Evolutionary conservation across 441 rosid species (phyloP).

Genomic region (Pelargonium cotyledonis): DNA sequence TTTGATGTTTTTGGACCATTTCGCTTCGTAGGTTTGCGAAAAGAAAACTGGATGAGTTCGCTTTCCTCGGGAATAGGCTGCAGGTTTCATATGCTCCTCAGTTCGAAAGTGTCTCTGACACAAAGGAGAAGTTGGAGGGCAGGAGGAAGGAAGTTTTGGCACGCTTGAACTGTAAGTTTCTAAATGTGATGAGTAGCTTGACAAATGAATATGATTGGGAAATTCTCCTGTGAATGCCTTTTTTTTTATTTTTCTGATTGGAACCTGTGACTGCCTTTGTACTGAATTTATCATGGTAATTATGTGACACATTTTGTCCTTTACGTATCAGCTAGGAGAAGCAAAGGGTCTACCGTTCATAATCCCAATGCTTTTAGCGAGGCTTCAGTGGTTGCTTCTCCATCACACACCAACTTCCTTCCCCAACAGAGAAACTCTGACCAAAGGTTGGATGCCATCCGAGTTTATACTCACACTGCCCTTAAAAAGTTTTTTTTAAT

Average conservation of each 20-base stretch:
- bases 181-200: not conserved
- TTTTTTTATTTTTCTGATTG: no score
- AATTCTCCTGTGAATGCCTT: no score
- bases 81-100: constrained; percentile 75
- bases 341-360: constrained; percentile 27
- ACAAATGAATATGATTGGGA: not conserved
- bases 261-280: constrained; percentile 3
- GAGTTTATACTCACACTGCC: not conserved
- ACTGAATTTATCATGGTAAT: not conserved
- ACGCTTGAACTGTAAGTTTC: constrained; percentile 52
- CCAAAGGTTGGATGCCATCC: constrained; percentile 15
- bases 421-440: constrained; percentile 23
- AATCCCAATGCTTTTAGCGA: constrained; percentile 19
- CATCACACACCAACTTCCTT: constrained; percentile 25
- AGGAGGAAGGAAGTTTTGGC: constrained; percentile 67
- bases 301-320: not conserved
- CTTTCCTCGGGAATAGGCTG: constrained; percentile 63
- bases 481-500: not conserved
- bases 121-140: constrained; percentile 69
- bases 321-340: constrained; percentile 41
- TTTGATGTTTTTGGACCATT: constrained; percentile 3
- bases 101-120: constrained; percentile 61
- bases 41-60: constrained; percentile 73
- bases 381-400: constrained; percentile 22
- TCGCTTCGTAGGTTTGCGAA: constrained; percentile 59